phyloP scores from a whole-genome alignment of 2,329 filamentous ascomycete species.

The Leptodontidium sp. region DNA sequence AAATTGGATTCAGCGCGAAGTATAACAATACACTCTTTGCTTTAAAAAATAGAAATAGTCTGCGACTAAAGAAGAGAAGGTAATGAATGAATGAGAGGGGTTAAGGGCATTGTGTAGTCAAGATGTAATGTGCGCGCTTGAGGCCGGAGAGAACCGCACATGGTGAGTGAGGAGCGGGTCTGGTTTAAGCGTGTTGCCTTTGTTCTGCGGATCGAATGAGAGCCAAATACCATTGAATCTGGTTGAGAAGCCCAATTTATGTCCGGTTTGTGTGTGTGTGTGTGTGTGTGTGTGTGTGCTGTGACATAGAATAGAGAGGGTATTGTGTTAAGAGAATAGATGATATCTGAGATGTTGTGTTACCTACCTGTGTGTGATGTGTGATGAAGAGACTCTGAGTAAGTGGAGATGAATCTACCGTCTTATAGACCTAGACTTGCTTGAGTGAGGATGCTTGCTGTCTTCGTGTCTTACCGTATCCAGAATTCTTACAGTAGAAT shows the following conservation, averaged over 20 bases:
- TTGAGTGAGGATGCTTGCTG: not conserved
- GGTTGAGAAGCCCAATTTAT: conserved; percentile 53
- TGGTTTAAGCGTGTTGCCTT: conserved; percentile 41
- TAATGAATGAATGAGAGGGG: not conserved
- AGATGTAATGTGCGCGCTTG: conserved; percentile 35
- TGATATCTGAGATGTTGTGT: too few species aligned
- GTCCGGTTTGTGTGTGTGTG: conserved; percentile 40
- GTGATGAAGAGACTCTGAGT: not conserved
- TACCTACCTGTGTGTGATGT: too few species aligned
- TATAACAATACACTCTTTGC: too few species aligned
- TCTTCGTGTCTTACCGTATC: too few species aligned
- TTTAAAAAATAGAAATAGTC: too few species aligned
- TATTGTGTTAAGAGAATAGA: too few species aligned
- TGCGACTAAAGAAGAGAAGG: not conserved
- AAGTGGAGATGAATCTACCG: not conserved
- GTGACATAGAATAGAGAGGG: not conserved
- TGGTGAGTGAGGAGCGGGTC: conserved; percentile 33
- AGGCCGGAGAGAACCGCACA: conserved; percentile 41
- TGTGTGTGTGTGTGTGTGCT: not conserved
- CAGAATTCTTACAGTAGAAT: too few species aligned
- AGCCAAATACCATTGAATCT: conserved; percentile 51
- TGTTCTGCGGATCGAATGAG: conserved; percentile 56
- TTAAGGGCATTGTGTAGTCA: too few species aligned
- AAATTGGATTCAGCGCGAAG: too few species aligned
- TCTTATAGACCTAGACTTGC: too few species aligned